Percentiles rank a stretch among this genome's conserved stretches.
These are phyloP conservation scores for Margaritispora aquatica DNA, from an alignment of 495 filamentous ascomycete species.

Conservation along the genomic window DNA sequence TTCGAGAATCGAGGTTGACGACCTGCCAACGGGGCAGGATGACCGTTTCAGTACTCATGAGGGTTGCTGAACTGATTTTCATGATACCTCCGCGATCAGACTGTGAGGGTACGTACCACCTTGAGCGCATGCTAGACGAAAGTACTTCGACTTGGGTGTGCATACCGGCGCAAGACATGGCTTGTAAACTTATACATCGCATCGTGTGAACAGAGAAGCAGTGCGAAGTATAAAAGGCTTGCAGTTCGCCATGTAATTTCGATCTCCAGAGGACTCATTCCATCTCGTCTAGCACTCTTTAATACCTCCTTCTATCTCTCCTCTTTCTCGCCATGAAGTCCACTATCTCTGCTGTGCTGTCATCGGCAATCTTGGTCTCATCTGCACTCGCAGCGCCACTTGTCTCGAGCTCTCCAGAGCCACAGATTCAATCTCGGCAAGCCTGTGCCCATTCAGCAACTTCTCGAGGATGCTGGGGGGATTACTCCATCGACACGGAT, in stretches of 20 bases:
- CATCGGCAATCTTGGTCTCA: no score
- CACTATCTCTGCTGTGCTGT: not conserved
- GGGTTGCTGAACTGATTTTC: not conserved
- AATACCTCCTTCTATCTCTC: not conserved
- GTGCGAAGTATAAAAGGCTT: not conserved
- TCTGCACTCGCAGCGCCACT: conserved; percentile 14
- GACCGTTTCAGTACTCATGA: not conserved
- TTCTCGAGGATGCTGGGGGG: conserved; percentile 34
- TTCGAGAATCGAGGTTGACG: no score
- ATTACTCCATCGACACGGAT: conserved; percentile 49
- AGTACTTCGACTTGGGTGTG: not conserved
- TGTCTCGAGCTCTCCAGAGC: conserved; percentile 1
- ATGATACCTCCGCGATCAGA: not conserved
- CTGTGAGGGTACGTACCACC: not conserved
- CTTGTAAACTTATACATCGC: no score
- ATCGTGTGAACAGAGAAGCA: no score
- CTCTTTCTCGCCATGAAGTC: conserved; percentile 11
- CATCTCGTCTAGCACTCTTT: not conserved
- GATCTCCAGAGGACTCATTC: not conserved
- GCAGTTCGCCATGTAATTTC: not conserved
- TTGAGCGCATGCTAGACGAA: not conserved
- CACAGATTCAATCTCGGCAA: not conserved
- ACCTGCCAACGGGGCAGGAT: not conserved
- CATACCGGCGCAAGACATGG: not conserved
- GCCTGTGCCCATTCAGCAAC: conserved; percentile 33